Conservation (phyloP, 495 filamentous ascomycete species). For the Hyaloscypha finlandica region DNA sequence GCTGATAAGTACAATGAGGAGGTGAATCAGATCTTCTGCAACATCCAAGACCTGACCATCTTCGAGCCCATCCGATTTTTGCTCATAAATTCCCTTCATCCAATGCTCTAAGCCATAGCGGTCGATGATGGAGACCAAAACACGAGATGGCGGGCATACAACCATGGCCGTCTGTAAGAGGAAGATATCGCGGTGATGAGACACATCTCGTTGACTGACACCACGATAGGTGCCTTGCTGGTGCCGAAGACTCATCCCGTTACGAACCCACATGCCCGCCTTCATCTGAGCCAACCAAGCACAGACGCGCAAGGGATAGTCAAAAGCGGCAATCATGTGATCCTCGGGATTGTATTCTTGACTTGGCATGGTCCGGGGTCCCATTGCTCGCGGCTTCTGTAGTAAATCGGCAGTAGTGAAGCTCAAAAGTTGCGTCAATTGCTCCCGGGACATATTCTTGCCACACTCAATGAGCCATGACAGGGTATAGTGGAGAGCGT, state of each 20-base stretch:
- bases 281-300: constrained; percentile 98
- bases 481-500: constrained; percentile 93
- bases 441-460: constrained; percentile 67
- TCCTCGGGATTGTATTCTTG: constrained; percentile 64
- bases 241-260: constrained; percentile 91
- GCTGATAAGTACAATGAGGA: constrained; percentile 86
- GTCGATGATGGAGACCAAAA: constrained; percentile 88
- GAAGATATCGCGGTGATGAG: constrained; percentile 93
- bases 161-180: constrained; percentile 89
- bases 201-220: constrained; percentile 83
- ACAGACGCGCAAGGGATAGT: constrained; percentile 89
- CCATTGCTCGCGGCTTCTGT: constrained; percentile 56
- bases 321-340: constrained; percentile 83
- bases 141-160: constrained; percentile 77
- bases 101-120: constrained; percentile 88
- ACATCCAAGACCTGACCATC: constrained; percentile 86
- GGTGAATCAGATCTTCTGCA: constrained; percentile 91
- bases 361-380: constrained; percentile 51
- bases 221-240: constrained; percentile 92
- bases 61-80: constrained; percentile 67
- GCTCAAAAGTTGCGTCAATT: constrained; percentile 64
- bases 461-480: constrained; percentile 95
- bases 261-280: constrained; percentile 97
- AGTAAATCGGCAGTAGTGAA: constrained; percentile 62
- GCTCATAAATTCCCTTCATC: constrained; percentile 78